Evolutionary conservation across 78 protist species (phyloP).

Genomic region (Dictyostelium firmibasis): DNA sequence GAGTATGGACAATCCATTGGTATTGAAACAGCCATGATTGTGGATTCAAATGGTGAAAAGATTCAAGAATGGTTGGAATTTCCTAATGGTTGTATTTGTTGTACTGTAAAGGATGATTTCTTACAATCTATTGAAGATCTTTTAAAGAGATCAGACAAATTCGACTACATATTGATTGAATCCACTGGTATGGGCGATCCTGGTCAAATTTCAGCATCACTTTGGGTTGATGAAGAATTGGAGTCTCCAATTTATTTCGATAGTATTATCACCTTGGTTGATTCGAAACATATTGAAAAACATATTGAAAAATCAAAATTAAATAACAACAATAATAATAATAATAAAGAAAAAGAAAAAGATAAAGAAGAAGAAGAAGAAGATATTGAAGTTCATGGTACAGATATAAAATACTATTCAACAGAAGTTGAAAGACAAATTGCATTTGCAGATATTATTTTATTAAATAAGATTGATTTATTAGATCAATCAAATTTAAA

Average conservation of each 20-base stretch:
- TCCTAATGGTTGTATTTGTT: slow-evolving; percentile 89
- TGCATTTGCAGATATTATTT: slow-evolving; percentile 84
- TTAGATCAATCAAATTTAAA: slow-evolving; percentile 23
- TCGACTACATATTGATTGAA: slow-evolving; percentile 86
- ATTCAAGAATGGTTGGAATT: slow-evolving; percentile 85
- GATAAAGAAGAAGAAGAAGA: not conserved
- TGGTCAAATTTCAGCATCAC: slow-evolving; percentile 82
- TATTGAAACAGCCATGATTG: slow-evolving; percentile 83
- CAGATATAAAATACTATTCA: not conserved
- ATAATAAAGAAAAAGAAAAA: not conserved
- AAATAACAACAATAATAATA: not conserved
- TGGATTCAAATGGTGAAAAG: slow-evolving; percentile 54
- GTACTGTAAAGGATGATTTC: slow-evolving; percentile 84
- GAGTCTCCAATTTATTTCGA: slow-evolving; percentile 61
- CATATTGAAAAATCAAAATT: slow-evolving; percentile 41
- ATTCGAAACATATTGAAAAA: slow-evolving; percentile 70
- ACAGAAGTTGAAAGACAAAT: slow-evolving; percentile 81
- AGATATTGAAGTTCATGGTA: not conserved
- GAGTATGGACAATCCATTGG: slow-evolving; percentile 81
- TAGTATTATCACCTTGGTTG: slow-evolving; percentile 85
- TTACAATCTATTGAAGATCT: slow-evolving; percentile 66
- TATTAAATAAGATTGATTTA: slow-evolving; percentile 84
- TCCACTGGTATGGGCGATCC: slow-evolving; percentile 88
- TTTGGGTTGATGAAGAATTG: slow-evolving; percentile 84
- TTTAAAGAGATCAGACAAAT: slow-evolving; percentile 20